phyloP scores from a whole-genome alignment of 2,329 filamentous ascomycete genomes.

The Reticulascus tulasneorum region DNA sequence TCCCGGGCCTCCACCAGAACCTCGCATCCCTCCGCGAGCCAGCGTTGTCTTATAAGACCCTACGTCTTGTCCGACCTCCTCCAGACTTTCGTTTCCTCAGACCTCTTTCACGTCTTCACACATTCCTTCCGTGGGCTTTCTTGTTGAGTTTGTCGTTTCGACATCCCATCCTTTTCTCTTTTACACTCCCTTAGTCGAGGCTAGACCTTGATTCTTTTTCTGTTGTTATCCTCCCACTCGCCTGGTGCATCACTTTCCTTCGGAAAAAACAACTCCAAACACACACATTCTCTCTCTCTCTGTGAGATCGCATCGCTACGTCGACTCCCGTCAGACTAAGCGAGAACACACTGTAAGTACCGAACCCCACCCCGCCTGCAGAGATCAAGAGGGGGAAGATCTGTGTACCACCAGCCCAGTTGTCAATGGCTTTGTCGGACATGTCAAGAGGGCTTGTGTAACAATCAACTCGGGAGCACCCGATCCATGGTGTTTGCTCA shows the following conservation, averaged over 20 bases:
- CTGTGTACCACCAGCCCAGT: neutral
- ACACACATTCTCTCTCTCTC: constrained; percentile 10
- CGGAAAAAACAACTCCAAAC: constrained; percentile 10
- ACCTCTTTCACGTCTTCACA: constrained; percentile 14
- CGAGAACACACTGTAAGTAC: constrained; percentile 14
- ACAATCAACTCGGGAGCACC: constrained; percentile 8
- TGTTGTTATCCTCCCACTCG: constrained; percentile 21
- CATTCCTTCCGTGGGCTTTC: constrained; percentile 17
- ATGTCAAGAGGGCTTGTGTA: constrained; percentile 6
- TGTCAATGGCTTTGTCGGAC: constrained; percentile 10
- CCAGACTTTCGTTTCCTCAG: constrained; percentile 5
- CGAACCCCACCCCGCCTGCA: too few relatives aligned
- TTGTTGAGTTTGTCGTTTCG: constrained; percentile 14
- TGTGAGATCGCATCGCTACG: constrained; percentile 7
- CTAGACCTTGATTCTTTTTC: constrained; percentile 31
- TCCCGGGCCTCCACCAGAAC: constrained; percentile 1
- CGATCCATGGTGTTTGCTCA: constrained; percentile 3
- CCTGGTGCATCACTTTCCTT: constrained; percentile 20
- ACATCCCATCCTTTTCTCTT: constrained; percentile 17
- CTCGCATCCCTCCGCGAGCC: constrained; percentile 6
- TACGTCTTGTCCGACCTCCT: constrained; percentile 12
- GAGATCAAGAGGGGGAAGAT: too few relatives aligned
- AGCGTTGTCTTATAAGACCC: constrained; percentile 14
- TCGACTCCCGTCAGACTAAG: constrained; percentile 10
- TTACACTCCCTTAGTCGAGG: constrained; percentile 23